Evolutionary conservation across 495 filamentous ascomycete species (phyloP), one percentile per base, ranked within the genome.

Genomic region (Penicillium goetzii): DNA sequence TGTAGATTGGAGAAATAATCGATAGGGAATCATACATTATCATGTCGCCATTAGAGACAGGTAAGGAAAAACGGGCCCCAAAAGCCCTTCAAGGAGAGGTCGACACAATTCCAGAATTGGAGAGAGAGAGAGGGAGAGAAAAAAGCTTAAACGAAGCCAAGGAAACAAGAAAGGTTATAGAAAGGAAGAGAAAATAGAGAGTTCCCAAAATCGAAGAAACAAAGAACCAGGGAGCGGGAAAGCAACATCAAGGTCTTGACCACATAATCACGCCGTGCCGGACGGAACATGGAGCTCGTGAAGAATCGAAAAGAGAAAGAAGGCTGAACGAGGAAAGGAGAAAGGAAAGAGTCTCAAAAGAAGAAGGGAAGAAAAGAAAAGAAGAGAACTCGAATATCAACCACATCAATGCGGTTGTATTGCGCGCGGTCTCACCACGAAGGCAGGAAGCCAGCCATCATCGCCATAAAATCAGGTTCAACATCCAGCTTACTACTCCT

Each of bases 41-140:
- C 68, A 71, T 73, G 63, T 60, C 63, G 60, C 68, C 70, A 63
- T 73, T 52, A 73, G 43, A 65, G 57, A 71, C 58, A 70, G 53
- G 58, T 47, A 68, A 70, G 58, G 64, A 52, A 72, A 65, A 62
- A 7, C 12, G 57, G 56, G 40, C 34, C 17, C 56, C 17, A 50
- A 50, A 38, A 32, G 62, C 43, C 59, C 52, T 58, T 62, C 15
- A 17, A 40, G 21, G 26, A 33, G 55, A 67, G 38, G 59, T 52
- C 58, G 40, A 73, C 62, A 63, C 41, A 66, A 56, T 53, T 68
- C 66, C 60, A 64, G 61, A 59, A 65, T 61, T 56, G 65, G 62
- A 61, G 56, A 38, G 36, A 59, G 47, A 62, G 30, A 4, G 9
- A 32, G 30, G 30, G 9, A 32, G 30, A 32, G 30, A 47, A 61